Conservation (phyloP, 331 rosid species). For the Cydonia oblonga region DNA sequence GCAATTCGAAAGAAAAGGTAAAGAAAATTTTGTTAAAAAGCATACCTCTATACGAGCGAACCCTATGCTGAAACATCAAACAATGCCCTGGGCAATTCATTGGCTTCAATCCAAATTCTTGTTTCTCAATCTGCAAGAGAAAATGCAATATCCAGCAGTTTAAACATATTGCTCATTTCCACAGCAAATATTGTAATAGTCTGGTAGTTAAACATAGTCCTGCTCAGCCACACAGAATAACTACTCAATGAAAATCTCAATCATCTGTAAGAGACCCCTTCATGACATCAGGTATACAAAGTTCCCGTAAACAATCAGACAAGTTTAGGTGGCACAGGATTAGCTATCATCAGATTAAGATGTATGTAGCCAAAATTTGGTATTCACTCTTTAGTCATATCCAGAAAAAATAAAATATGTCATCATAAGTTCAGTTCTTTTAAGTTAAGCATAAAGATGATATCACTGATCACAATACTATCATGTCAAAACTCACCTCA, state of each 20-base stretch:
- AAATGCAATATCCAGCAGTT: neutral
- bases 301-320: neutral
- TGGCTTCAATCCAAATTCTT: conserved; percentile 95
- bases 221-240: neutral
- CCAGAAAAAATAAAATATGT: neutral
- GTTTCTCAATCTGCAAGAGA: conserved; percentile 73
- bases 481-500: conserved; percentile 43
- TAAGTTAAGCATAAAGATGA: neutral
- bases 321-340: neutral
- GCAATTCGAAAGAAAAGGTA: neutral
- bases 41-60: conserved; percentile 90
- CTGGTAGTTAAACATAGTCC: neutral
- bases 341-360: neutral
- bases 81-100: conserved; percentile 99
- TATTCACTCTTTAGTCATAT: neutral
- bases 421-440: neutral
- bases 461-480: neutral
- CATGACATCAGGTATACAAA: neutral
- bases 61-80: conserved; percentile 90
- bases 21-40: neutral
- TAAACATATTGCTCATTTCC: neutral
- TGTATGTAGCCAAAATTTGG: neutral
- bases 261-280: neutral
- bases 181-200: neutral
- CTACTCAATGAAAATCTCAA: neutral